Percentiles rank a stretch among this genome's conserved stretches.
These are phyloP conservation scores for Hypoxylon sp. DNA, from an alignment of 2,329 filamentous ascomycete genomes.

Conservation along the genomic window DNA sequence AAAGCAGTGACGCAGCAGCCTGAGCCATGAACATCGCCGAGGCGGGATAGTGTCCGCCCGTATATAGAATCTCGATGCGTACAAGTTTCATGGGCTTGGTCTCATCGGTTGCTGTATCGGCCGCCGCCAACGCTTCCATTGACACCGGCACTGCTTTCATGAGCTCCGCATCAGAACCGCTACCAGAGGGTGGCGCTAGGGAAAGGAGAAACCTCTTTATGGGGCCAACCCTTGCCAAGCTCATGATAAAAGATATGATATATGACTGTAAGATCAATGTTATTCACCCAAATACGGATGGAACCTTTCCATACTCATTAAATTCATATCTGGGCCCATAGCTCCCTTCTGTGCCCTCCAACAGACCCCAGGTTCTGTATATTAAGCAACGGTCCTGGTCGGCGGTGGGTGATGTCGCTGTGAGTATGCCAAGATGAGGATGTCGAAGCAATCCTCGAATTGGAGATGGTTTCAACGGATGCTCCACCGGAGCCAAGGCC, in stretches of 20 bases:
- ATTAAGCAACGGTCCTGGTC: neutral
- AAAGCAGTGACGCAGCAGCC: neutral
- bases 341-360: neutral
- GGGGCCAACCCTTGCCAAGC: neutral
- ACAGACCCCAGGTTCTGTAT: slow-evolving; percentile 1
- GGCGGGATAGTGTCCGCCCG: slow-evolving; percentile 1
- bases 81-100: neutral
- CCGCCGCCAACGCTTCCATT: neutral
- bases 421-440: neutral
- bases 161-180: neutral
- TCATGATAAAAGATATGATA: neutral
- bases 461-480: neutral
- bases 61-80: neutral
- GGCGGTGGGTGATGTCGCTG: neutral
- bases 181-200: neutral
- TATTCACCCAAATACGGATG: neutral
- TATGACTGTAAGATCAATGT: neutral
- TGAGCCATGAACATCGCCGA: neutral
- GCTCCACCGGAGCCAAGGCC: neutral
- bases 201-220: neutral
- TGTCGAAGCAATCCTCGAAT: neutral
- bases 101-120: neutral
- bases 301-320: slow-evolving; percentile 2
- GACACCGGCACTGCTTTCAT: neutral
- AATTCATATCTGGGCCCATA: slow-evolving; percentile 4